Evolutionary conservation across 768 basidiomycete species (phyloP).

Genomic region (Hysterangium stoloniferum): DNA sequence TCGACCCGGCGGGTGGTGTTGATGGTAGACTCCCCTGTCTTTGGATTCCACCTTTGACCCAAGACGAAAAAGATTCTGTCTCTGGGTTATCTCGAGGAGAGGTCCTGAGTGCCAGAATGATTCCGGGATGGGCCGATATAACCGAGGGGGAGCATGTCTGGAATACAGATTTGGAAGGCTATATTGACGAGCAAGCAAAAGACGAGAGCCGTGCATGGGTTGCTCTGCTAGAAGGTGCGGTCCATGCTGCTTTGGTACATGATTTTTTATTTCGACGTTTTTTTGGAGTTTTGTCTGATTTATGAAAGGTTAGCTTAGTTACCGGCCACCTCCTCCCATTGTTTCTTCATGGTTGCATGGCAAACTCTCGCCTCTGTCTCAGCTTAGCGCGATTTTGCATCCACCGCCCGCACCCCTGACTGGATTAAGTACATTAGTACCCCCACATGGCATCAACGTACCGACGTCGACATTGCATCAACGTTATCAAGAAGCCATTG

Average conservation of each 20-base stretch:
- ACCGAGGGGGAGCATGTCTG: conserved; percentile 32
- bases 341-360: conserved; percentile 18
- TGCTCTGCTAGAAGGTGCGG: conserved; percentile 62
- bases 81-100: conserved; percentile 27
- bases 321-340: conserved; percentile 38
- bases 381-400: conserved; percentile 42
- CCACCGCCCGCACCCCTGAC: conserved; percentile 66
- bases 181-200: conserved; percentile 45
- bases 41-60: conserved; percentile 39
- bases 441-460: conserved; percentile 51
- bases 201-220: conserved; percentile 83
- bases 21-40: conserved; percentile 65
- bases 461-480: conserved; percentile 20
- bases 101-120: conserved; percentile 56
- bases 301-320: conserved; percentile 13
- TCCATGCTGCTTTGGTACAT: conserved; percentile 70
- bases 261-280: conserved; percentile 1
- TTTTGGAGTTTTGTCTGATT: neutral
- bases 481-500: conserved; percentile 59
- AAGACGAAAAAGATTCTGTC: conserved; percentile 18
- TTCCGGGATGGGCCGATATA: conserved; percentile 69
- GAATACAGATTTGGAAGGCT: conserved; percentile 51
- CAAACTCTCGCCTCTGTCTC: neutral
- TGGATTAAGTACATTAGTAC: conserved; percentile 58
- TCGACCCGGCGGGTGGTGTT: conserved; percentile 60